Conservation (phyloP, 148 eudicot species). For the Arbutus unedo region DNA sequence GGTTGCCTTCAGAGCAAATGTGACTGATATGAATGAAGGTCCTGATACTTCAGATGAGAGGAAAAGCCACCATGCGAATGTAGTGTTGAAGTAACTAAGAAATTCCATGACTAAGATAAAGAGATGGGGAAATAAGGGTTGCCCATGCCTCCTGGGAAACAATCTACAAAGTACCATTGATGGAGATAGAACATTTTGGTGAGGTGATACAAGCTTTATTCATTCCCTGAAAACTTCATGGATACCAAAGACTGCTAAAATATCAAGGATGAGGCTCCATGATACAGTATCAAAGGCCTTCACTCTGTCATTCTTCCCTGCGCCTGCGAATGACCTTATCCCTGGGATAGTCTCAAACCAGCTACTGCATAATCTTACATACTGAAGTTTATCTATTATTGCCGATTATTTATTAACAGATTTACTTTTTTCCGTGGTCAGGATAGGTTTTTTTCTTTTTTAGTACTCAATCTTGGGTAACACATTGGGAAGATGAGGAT, state of each 20-base stretch:
- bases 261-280: background rate
- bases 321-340: background rate
- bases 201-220: too few species aligned
- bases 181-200: too few species aligned
- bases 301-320: background rate
- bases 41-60: background rate
- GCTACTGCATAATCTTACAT: background rate
- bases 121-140: too few species aligned
- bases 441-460: background rate
- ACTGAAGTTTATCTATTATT: background rate
- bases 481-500: background rate
- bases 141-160: too few species aligned
- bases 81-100: background rate
- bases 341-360: background rate
- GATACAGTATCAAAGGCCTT: background rate
- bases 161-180: too few species aligned
- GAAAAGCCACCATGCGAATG: background rate
- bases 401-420: background rate
- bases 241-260: background rate
- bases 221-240: background rate
- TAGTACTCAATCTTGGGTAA: constrained; percentile 3
- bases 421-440: background rate
- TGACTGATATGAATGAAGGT: background rate
- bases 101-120: too few species aligned
- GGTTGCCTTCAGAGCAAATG: background rate